Base-by-base conservation (phyloP, 1,139 yeast genomes). In the Debaryomyces udenii region DNA sequence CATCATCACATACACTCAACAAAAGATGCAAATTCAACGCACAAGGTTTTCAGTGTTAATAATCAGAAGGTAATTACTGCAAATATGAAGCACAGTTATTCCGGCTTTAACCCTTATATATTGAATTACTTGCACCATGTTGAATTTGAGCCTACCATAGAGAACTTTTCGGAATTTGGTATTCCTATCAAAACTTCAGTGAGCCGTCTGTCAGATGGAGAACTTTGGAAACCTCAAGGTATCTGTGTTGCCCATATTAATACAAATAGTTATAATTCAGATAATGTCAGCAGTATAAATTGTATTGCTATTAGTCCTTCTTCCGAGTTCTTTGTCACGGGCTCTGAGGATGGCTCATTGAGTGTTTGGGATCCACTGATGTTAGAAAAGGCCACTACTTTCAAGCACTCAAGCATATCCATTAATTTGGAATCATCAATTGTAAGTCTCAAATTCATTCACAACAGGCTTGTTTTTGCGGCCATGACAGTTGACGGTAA, bases 341-440 rank as follows among this genome's bases (percentile, higher is more conserved):
- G 91, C 3, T 86, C 94, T 3, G 84, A 81, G 34, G 74, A 76
- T 37, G 97, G 98, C 0, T 53, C 66, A 2, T 55, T 93, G 34
- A 83, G 80, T 48, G 62, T 93, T 0, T 93, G 98, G 98, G 96
- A 89, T 53, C 64, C 83, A 1, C 57, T 67, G 10, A 78, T 82
- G 43, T 64, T 91, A 33, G 90, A 83, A 42, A 78, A 76, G 46
- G 84, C 83, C 39, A 81, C 83, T 2, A 73, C 82, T 3, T 80
- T 83, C 33, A 72, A 79, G 41, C 61, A 55, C 20, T 76, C 96
- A 0, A 70, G 78, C 6, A 52, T 79, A 5, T 64, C 76, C 2
- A 55, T 76, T 1, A 73, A 76, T 31, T 61, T 83, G 38, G 72
- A 74, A 0, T 68, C 81, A 0, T 45, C 78, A 0, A 70, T 85